Evolutionary conservation across 495 filamentous ascomycete species (phyloP).

Genomic region (Penicillium fimorum): DNA sequence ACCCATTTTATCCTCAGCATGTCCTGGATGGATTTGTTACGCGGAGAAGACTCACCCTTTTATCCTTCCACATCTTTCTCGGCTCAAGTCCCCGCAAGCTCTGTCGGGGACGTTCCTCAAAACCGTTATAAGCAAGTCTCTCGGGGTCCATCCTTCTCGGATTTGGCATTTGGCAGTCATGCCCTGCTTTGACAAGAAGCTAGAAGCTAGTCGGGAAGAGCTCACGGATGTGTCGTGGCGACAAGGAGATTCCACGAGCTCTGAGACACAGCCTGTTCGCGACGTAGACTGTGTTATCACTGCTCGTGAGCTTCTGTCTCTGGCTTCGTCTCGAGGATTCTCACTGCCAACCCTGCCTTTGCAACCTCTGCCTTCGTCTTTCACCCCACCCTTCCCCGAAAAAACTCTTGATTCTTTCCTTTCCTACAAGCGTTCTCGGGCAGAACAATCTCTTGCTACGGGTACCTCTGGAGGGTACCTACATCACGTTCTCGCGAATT

Average conservation of each 20-base stretch:
- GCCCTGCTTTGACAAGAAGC: constrained; percentile 99
- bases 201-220: constrained; percentile 91
- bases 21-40: constrained; percentile 98
- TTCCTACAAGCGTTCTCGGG: constrained; percentile 42
- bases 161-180: constrained; percentile 95
- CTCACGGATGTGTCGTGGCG: constrained; percentile 80
- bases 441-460: constrained; percentile 36
- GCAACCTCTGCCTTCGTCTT: constrained; percentile 41
- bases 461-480: constrained; percentile 91
- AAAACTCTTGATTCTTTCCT: constrained; percentile 65
- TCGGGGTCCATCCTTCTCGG: constrained; percentile 69
- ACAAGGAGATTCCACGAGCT: constrained; percentile 15
- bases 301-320: constrained; percentile 82
- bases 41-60: constrained; percentile 96
- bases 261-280: constrained; percentile 55
- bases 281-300: constrained; percentile 99
- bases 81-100: constrained; percentile 91
- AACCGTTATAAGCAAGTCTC: constrained; percentile 66
- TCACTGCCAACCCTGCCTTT: constrained; percentile 68
- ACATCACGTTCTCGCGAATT: constrained; percentile 70
- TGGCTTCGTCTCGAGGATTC: constrained; percentile 75
- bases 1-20: constrained; percentile 85
- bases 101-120: constrained; percentile 87
- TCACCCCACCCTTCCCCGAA: constrained; percentile 62
- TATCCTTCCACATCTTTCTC: constrained; percentile 85